These are phyloP conservation scores for Trypanosoma grayi DNA, from an alignment of 208 protist genomes.

Conservation along the genomic window DNA sequence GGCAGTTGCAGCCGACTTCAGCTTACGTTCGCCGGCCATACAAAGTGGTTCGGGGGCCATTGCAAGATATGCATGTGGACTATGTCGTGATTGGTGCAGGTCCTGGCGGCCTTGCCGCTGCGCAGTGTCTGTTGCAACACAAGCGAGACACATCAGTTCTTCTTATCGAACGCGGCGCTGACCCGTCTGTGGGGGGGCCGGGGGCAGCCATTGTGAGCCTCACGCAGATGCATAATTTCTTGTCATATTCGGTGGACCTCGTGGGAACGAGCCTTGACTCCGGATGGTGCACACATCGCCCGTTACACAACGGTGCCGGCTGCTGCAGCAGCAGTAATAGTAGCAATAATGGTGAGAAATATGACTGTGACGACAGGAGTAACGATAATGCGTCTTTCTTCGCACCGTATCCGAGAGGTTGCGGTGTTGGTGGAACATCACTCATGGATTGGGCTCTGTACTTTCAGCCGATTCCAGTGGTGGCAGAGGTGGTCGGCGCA, in stretches of 20 bases:
- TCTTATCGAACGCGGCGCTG: conserved; percentile 53
- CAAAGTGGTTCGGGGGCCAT: neutral
- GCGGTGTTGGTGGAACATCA: conserved; percentile 49
- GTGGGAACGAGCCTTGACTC: conserved; percentile 10
- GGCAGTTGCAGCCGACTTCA: conserved; percentile 32
- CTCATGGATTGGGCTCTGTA: conserved; percentile 69
- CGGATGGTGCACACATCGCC: neutral
- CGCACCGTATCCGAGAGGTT: conserved; percentile 14
- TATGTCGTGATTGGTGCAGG: conserved; percentile 82
- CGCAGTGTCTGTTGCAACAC: conserved; percentile 31
- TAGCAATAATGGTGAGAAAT: too few species aligned
- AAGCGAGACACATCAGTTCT: conserved; percentile 23
- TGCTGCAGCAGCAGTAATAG: too few species aligned
- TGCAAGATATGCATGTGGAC: conserved; percentile 30
- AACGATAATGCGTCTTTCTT: neutral
- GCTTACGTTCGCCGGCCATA: conserved; percentile 28
- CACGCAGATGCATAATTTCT: conserved; percentile 3
- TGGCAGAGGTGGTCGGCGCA: neutral
- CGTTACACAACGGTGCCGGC: neutral
- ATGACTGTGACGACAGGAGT: neutral
- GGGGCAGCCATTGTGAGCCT: neutral
- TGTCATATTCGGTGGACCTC: conserved; percentile 18
- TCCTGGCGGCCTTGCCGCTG: conserved; percentile 65
- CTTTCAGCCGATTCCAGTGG: conserved; percentile 4
- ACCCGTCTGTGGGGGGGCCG: conserved; percentile 1